A percentile compares a stretch with the other conserved stretches of the same genome.
These are phyloP conservation scores for Camellia sinensis DNA, from an alignment of 148 eudicot genomes.

Conservation along the genomic window DNA sequence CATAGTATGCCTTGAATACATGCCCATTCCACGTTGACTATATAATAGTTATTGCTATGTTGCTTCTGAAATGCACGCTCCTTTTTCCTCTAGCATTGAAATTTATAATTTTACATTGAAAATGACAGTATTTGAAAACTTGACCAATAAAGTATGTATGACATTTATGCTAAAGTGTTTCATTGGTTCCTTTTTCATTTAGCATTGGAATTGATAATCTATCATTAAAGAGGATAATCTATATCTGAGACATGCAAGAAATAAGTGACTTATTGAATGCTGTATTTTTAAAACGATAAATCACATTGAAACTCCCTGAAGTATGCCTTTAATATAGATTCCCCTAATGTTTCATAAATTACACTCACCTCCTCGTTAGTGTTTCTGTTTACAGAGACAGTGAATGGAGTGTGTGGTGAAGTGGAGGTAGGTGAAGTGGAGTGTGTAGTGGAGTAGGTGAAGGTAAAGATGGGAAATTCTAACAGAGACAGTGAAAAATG, in stretches of 20 bases:
- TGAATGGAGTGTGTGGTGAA: too few species aligned
- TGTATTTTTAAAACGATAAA: background rate
- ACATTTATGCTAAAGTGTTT: background rate
- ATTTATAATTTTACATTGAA: background rate
- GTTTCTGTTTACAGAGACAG: too few species aligned
- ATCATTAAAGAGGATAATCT: background rate
- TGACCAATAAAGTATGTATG: background rate
- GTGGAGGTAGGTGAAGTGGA: too few species aligned
- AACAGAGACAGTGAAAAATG: too few species aligned
- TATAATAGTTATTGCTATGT: background rate
- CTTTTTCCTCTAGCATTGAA: background rate
- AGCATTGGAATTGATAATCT: background rate
- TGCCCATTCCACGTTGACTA: background rate
- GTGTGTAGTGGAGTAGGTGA: too few species aligned
- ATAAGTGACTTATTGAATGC: background rate
- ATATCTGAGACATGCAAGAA: background rate
- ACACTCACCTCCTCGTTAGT: too few species aligned
- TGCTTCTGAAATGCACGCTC: background rate
- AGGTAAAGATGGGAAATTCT: too few species aligned
- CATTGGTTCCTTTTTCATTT: background rate
- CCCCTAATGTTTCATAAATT: too few species aligned
- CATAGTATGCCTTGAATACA: background rate
- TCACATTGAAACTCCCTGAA: too few species aligned
- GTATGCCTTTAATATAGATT: too few species aligned
- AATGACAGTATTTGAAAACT: background rate